Evolutionary conservation across 345 rosid species (phyloP).

Genomic region (Syzygium aromaticum): DNA sequence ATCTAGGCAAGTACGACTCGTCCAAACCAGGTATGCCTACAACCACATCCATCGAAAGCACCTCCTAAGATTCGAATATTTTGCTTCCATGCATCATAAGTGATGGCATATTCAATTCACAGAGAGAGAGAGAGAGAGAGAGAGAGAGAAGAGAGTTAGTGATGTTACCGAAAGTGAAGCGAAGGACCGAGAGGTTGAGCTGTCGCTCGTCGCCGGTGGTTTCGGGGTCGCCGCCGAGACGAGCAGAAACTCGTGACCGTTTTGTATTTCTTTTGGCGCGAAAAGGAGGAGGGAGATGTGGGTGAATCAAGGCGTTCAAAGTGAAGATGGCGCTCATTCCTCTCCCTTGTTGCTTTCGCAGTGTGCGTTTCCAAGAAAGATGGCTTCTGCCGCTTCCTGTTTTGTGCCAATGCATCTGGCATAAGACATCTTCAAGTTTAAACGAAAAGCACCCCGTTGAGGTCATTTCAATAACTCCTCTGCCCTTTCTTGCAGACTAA

Average conservation of each 20-base stretch:
- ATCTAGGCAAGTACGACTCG: constrained; percentile 87
- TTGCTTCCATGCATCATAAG: neutral
- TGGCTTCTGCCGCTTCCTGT: neutral
- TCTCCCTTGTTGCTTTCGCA: neutral
- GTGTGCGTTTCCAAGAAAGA: neutral
- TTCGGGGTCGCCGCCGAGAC: constrained; percentile 17
- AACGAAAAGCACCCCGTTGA: neutral
- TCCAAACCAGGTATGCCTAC: constrained; percentile 82
- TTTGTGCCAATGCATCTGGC: constrained; percentile 18
- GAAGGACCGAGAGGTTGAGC: constrained; percentile 80
- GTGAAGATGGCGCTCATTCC: neutral
- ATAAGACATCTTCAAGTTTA: neutral
- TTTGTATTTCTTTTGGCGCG: neutral
- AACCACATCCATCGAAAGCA: neutral
- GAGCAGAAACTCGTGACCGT: neutral
- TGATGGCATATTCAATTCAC: neutral
- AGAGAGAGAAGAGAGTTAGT: neutral
- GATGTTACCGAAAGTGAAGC: constrained; percentile 65
- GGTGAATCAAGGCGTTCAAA: neutral
- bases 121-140: neutral
- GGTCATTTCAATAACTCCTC: neutral
- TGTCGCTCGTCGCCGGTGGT: constrained; percentile 30
- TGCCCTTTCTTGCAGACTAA: too few relatives aligned
- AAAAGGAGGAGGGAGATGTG: neutral
- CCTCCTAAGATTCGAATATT: neutral